phyloP scores from a whole-genome alignment of 768 basidiomycete species.

The Clitopilus hobsonii region DNA sequence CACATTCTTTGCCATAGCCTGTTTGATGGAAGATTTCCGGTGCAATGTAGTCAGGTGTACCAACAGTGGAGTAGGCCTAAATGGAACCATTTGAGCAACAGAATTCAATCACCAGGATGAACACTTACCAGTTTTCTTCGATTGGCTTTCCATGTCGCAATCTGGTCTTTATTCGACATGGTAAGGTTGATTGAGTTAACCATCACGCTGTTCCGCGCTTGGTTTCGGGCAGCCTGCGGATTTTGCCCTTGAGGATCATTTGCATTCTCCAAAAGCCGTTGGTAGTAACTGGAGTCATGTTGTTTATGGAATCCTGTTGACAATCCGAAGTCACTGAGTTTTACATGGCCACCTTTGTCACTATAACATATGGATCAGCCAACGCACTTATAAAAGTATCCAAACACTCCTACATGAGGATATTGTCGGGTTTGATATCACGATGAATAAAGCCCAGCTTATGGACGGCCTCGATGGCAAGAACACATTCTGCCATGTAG shows the following conservation, averaged over 20 bases:
- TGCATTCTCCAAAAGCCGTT: conserved; percentile 73
- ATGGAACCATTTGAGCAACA: conserved; percentile 3
- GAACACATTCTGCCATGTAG: conserved; percentile 97
- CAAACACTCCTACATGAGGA: conserved; percentile 47
- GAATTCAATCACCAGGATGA: not conserved
- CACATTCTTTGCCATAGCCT: conserved; percentile 98
- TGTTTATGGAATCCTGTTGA: conserved; percentile 99
- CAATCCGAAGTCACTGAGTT: conserved; percentile 96
- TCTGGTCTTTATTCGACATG: conserved; percentile 89
- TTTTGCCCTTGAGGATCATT: conserved; percentile 38
- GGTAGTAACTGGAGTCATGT: conserved; percentile 95
- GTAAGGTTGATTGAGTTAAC: conserved; percentile 97
- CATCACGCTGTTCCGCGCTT: conserved; percentile 89
- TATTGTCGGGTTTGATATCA: conserved; percentile 99
- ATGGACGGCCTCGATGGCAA: conserved; percentile 97
- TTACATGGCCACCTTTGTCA: conserved; percentile 95
- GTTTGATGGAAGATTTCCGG: conserved; percentile 95
- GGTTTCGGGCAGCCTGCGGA: conserved; percentile 24
- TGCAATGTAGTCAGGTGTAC: conserved; percentile 95
- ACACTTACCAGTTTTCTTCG: conserved; percentile 82
- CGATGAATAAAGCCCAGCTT: conserved; percentile 97
- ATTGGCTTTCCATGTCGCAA: conserved; percentile 99
- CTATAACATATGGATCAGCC: conserved; percentile 20
- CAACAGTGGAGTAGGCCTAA: conserved; percentile 96
- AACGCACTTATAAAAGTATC: conserved; percentile 19